Percentiles rank a stretch among this genome's conserved stretches.
phyloP scores from a whole-genome alignment of 225 moss, liverwort and hornwort species.

The Pseudoscleropodium purum region DNA sequence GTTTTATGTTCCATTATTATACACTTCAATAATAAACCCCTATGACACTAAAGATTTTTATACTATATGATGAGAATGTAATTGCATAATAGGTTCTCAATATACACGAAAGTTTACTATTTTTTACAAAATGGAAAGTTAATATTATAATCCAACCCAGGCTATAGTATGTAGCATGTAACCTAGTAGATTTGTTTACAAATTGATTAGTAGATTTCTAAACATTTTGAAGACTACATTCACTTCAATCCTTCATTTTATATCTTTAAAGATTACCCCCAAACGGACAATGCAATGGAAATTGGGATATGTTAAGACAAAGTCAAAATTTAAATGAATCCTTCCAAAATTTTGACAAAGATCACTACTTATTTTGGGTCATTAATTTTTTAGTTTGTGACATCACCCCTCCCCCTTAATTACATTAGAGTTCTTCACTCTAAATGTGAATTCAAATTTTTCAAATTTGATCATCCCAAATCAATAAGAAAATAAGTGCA shows the following conservation, averaged over 20 bases:
- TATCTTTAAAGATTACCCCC: not conserved
- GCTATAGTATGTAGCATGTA: too few species aligned
- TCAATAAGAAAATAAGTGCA: not conserved
- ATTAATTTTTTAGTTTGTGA: not conserved
- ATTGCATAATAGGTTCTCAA: too few species aligned
- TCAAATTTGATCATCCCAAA: not conserved
- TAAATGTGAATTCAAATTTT: not conserved
- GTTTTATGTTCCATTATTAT: too few species aligned
- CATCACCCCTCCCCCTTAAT: not conserved
- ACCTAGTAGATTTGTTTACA: too few species aligned
- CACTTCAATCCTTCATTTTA: not conserved
- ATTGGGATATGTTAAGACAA: accelerated
- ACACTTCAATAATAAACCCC: too few species aligned
- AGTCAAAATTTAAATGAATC: not conserved
- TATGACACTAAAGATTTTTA: too few species aligned
- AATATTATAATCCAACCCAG: too few species aligned
- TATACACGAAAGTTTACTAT: too few species aligned
- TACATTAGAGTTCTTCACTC: not conserved
- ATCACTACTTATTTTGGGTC: not conserved
- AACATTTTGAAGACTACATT: not conserved
- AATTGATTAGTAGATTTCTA: not conserved
- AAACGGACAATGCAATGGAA: not conserved
- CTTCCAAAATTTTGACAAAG: not conserved
- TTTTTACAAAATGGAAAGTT: too few species aligned
- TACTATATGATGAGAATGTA: too few species aligned